These are phyloP conservation scores for Cucumis variabilis DNA, from an alignment of 331 rosid genomes.

Conservation along the genomic window DNA sequence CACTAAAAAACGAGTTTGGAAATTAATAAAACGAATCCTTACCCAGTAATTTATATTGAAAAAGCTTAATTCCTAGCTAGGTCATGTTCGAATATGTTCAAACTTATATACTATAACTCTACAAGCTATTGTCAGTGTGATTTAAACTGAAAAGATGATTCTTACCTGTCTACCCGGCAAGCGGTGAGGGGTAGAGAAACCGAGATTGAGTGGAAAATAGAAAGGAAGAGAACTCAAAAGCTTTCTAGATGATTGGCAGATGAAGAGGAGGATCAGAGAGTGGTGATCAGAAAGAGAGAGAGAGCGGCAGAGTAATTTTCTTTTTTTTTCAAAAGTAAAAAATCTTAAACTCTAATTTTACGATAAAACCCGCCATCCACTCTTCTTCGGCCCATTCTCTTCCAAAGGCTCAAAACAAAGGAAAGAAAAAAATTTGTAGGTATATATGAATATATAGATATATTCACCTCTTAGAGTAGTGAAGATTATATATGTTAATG, in stretches of 20 bases:
- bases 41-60: not conserved
- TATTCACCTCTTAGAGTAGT: no score
- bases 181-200: not conserved
- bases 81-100: not conserved
- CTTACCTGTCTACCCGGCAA: not conserved
- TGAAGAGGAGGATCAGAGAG: not conserved
- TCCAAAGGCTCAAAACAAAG: no score
- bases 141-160: not conserved
- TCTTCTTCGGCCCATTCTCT: no score
- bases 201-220: not conserved
- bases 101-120: not conserved
- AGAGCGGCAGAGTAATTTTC: not conserved
- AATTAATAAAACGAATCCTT: not conserved
- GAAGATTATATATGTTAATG: no score
- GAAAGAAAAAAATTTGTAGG: no score
- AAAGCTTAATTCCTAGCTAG: not conserved
- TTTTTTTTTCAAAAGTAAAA: not conserved
- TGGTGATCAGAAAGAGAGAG: not conserved
- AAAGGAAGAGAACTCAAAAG: not conserved
- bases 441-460: no score
- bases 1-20: not conserved
- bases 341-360: no score
- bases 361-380: not conserved
- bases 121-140: not conserved
- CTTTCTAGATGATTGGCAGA: not conserved